Evolutionary conservation across 2,329 filamentous ascomycete species (phyloP), one percentile per base, ranked within the genome.

Genomic region (Cercospora canescens): DNA sequence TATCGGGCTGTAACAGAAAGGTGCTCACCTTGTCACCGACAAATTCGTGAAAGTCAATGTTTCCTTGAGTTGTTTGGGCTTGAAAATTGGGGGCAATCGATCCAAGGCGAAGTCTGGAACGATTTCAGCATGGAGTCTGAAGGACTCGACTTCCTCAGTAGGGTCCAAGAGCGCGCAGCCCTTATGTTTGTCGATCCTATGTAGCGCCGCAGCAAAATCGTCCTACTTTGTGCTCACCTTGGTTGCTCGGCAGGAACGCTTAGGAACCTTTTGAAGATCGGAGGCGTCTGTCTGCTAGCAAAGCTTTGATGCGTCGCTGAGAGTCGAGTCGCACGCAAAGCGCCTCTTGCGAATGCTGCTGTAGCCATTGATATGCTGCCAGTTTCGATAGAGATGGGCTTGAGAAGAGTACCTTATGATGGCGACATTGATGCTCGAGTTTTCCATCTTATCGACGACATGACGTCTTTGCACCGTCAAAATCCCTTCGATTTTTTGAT

Each of bases 1-100:
- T 6, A 50, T 7, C 16, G 21, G 1, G 5, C 1, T 35, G 24
- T 6, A 28, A 14, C 12, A 50, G 12, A 24, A 26, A 24, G 28
- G 28, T 30, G 55, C 30, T 39, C 35, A 35, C 56, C 76, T 86
- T 89, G 83, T 90, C 85, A 76, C 88, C 89, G 71, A 94, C 86
- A 82, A 91, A 94, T 79, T 93, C 85, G 81, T 94, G 91, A 84
- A 94, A 93, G 81, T 92, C 88, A 75, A 94, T 92, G 70, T 88
- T 86, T 74, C 91, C 76, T 73, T 87, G 83, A 66, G 91, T 94
- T 69, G 91, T 94, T 71, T 94, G 88, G 76, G 91, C 91, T 81
- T 91, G 81, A 86, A 95, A 95, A 85, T 94, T 93, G 75, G 91
- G 91, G 72, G 92, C 91, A 87, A 70, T 65, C 6, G 80, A 80